phyloP scores from a whole-genome alignment of 805 yeast species.

The Lipomyces yamadae region DNA sequence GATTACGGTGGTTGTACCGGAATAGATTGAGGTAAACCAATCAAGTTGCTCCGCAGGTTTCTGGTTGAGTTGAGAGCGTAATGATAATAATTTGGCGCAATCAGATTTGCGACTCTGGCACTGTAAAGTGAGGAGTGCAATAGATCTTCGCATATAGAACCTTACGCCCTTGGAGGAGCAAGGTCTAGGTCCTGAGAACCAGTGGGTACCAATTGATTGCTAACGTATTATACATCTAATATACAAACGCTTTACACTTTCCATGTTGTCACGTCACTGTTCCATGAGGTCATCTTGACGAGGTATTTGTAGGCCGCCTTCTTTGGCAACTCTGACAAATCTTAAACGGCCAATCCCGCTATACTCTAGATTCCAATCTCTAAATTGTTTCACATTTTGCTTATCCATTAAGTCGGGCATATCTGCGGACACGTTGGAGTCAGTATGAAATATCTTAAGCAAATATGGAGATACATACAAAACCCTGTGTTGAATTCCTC shows the following conservation, averaged over 20 bases:
- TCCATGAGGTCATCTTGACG: not conserved
- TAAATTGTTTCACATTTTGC: slow-evolving; percentile 61
- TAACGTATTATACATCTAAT: not conserved
- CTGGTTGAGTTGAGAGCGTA: not conserved
- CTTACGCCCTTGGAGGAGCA: not conserved
- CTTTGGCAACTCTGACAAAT: slow-evolving; percentile 48
- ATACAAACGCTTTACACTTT: not conserved
- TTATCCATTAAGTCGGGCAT: slow-evolving; percentile 72
- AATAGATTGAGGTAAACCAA: no score
- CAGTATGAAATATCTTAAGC: slow-evolving; percentile 40
- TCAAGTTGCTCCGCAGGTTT: not conserved
- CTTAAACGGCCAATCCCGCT: slow-evolving; percentile 75
- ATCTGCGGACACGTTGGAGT: slow-evolving; percentile 38
- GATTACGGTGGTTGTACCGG: not conserved
- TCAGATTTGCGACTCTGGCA: not conserved
- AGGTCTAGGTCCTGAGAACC: not conserved
- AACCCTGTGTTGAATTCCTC: slow-evolving; percentile 72
- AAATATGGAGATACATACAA: slow-evolving; percentile 30
- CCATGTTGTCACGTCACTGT: not conserved
- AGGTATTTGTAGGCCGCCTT: slow-evolving; percentile 28
- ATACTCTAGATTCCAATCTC: slow-evolving; percentile 79
- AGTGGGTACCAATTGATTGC: not conserved
- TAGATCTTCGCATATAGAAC: not conserved
- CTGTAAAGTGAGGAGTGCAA: not conserved
- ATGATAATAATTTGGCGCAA: not conserved